A percentile compares a stretch with the other conserved stretches of the same genome.
phyloP scores from a whole-genome alignment of 305 asterid species.

The Fraxinus velutina region DNA sequence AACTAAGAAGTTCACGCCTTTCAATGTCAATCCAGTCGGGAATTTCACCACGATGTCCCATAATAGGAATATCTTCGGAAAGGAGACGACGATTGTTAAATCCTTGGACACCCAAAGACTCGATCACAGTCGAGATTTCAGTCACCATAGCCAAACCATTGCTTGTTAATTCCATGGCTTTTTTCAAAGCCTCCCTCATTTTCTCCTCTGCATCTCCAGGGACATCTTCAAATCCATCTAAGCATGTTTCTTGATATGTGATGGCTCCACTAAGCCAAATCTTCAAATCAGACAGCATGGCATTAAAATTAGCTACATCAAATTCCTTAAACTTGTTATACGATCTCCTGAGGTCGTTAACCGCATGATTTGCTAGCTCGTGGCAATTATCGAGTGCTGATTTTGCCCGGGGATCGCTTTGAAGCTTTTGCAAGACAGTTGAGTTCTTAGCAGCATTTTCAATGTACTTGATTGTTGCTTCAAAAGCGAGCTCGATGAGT shows the following conservation, averaged over 20 bases:
- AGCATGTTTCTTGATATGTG: conserved; percentile 54
- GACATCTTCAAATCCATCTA: conserved; percentile 41
- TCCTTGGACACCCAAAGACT: not conserved
- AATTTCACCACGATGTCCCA: not conserved
- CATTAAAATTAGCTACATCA: conserved; percentile 14
- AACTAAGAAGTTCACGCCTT: conserved; percentile 24
- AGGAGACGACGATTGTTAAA: conserved; percentile 13
- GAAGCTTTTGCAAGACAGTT: conserved; percentile 7
- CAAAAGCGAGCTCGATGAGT: conserved; percentile 27
- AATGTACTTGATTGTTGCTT: conserved; percentile 23
- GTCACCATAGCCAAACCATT: conserved; percentile 47
- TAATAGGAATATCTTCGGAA: not conserved
- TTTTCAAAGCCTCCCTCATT: conserved; percentile 32
- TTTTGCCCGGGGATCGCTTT: conserved; percentile 28
- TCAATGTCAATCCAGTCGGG: not conserved
- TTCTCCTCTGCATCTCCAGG: conserved; percentile 27
- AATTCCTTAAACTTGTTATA: conserved; percentile 15
- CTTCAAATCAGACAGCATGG: conserved; percentile 41
- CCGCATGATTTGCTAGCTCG: conserved; percentile 39
- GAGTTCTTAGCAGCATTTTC: not conserved
- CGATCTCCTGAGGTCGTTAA: conserved; percentile 37
- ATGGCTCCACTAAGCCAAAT: conserved; percentile 60
- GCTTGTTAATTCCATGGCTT: conserved; percentile 37
- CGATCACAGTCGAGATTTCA: conserved; percentile 23
- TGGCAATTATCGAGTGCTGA: conserved; percentile 38